These are phyloP conservation scores for Thelephora terrestris DNA, from an alignment of 1,284 basidiomycete species.

Conservation along the genomic window DNA sequence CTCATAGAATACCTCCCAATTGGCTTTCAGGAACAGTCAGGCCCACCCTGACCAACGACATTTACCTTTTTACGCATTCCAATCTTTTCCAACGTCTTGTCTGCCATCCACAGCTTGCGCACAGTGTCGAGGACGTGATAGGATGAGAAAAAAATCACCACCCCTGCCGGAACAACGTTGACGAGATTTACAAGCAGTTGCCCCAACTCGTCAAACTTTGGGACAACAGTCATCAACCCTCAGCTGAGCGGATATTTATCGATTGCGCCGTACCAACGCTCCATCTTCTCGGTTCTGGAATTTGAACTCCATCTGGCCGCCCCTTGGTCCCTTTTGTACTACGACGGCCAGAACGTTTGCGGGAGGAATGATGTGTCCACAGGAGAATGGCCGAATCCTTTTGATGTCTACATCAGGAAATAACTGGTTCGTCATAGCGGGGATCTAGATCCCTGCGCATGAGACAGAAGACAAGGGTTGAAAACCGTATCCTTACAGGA, in stretches of 20 bases:
- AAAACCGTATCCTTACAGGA: conserved; percentile 45
- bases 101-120: conserved; percentile 58
- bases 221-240: neutral
- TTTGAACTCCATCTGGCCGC: conserved; percentile 75
- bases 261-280: conserved; percentile 40
- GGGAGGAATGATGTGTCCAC: conserved; percentile 86
- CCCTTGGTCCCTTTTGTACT: conserved; percentile 69
- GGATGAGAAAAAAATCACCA: conserved; percentile 93
- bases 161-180: conserved; percentile 73
- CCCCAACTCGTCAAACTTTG: conserved; percentile 76
- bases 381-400: conserved; percentile 74
- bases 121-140: conserved; percentile 75
- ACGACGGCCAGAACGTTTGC: conserved; percentile 75
- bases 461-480: conserved; percentile 1
- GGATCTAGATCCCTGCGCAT: conserved; percentile 44
- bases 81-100: conserved; percentile 54
- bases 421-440: conserved; percentile 81
- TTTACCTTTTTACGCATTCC: conserved; percentile 63
- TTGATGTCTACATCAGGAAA: conserved; percentile 60
- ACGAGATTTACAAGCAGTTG: conserved; percentile 74
- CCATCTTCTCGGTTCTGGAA: conserved; percentile 68
- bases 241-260: neutral
- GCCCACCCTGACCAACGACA: conserved; percentile 9
- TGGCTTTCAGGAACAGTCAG: neutral
- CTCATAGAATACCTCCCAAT: conserved; percentile 82